A percentile compares a stretch with the other conserved stretches of the same genome.
phyloP scores from a whole-genome alignment of 768 basidiomycete species.

The Neoboletus subvelutipes region DNA sequence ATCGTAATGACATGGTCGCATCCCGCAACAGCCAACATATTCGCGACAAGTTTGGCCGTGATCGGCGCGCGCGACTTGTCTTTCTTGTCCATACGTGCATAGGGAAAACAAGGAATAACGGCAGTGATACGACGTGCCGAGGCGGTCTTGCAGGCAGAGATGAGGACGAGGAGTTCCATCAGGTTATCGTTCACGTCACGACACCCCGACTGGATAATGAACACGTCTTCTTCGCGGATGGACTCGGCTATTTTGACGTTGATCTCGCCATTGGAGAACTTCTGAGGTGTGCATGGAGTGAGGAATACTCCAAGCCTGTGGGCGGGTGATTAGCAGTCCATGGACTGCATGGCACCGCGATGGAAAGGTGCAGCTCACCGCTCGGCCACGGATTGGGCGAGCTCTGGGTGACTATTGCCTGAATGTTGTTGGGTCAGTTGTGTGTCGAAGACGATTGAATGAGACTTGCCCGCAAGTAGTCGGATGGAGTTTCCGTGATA shows the following conservation, averaged over 20 bases:
- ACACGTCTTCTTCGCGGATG: constrained; percentile 96
- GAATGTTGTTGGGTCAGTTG: constrained; percentile 18
- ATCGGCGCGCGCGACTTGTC: constrained; percentile 95
- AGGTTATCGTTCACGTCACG: constrained; percentile 92
- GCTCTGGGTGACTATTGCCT: constrained; percentile 98
- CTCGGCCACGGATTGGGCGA: constrained; percentile 93
- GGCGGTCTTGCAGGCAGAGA: constrained; percentile 96
- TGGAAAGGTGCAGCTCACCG: constrained; percentile 75
- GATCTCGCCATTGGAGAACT: constrained; percentile 94
- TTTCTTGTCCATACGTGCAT: constrained; percentile 97
- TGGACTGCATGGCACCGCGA: constrained; percentile 36
- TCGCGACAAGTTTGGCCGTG: constrained; percentile 96
- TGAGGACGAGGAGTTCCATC: constrained; percentile 98
- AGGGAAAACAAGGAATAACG: constrained; percentile 97
- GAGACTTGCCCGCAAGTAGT: constrained; percentile 63
- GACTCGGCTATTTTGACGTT: constrained; percentile 94
- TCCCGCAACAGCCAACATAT: constrained; percentile 95
- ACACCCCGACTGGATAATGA: constrained; percentile 93
- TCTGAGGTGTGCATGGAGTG: constrained; percentile 80
- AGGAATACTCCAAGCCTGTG: constrained; percentile 86
- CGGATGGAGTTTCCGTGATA: constrained; percentile 81
- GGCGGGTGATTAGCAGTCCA: constrained; percentile 49
- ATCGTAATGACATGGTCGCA: constrained; percentile 99
- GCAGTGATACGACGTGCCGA: constrained; percentile 95
- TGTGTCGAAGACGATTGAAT: background rate